Evolutionary conservation across 2,329 filamentous ascomycete genomes (phyloP).

Genomic region (Fonsecaea pedrosoi): DNA sequence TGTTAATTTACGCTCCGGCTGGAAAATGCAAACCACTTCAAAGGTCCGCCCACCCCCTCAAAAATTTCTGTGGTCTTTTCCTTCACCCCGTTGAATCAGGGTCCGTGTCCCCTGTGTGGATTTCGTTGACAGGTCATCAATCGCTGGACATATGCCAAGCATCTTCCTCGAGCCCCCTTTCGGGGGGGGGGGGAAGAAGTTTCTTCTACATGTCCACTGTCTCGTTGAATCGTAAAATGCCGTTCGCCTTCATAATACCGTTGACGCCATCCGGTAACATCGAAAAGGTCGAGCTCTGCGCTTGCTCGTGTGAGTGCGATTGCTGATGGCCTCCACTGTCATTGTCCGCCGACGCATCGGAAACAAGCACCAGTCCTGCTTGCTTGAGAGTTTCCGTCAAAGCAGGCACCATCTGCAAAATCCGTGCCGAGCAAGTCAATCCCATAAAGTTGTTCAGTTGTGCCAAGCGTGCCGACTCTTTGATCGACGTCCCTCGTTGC

Average conservation of each 20-base stretch:
- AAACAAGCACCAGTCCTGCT: constrained; percentile 87
- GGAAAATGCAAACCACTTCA: background rate
- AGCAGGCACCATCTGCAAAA: constrained; percentile 91
- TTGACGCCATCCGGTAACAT: constrained; percentile 81
- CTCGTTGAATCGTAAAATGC: constrained; percentile 90
- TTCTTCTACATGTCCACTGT: constrained; percentile 73
- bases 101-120: background rate
- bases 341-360: constrained; percentile 75
- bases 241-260: constrained; percentile 82
- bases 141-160: background rate
- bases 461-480: constrained; percentile 90
- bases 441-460: constrained; percentile 99
- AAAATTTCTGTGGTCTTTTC: background rate
- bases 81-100: background rate
- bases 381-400: constrained; percentile 93
- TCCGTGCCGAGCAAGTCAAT: constrained; percentile 82
- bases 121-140: constrained; percentile 6
- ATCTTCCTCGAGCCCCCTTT: background rate
- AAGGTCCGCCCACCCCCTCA: background rate
- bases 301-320: constrained; percentile 1
- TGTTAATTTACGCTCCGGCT: background rate
- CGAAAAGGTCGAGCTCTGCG: constrained; percentile 52
- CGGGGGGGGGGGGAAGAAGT: background rate
- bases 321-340: constrained; percentile 31
- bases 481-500: constrained; percentile 73